Percentiles rank a stretch among this genome's conserved stretches.
Evolutionary conservation across 768 basidiomycete genomes (phyloP).

Genomic region (Rubroboletus satanas): DNA sequence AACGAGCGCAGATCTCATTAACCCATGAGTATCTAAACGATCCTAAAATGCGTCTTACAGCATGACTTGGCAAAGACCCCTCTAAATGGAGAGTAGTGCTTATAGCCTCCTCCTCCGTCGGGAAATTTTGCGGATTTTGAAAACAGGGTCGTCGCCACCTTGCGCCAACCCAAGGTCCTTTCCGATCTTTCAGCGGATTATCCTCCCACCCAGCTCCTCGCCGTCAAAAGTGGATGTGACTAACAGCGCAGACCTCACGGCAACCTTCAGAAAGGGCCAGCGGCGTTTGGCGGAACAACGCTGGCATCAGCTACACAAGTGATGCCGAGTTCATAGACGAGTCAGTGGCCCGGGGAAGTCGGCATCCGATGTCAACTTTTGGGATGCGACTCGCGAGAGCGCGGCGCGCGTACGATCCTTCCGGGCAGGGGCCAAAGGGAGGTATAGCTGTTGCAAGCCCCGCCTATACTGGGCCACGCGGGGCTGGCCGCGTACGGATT

Average conservation of each 20-base stretch:
- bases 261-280: background rate
- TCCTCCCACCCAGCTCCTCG: background rate
- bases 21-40: background rate
- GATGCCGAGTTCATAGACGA: background rate
- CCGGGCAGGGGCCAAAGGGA: background rate
- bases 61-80: background rate
- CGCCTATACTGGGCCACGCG: background rate
- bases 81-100: background rate
- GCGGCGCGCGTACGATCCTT: background rate
- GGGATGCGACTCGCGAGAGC: background rate
- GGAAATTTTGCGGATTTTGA: conserved; percentile 12
- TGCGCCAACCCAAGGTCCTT: conserved; percentile 34
- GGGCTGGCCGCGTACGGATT: background rate
- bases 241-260: background rate
- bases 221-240: background rate
- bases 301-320: background rate
- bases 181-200: background rate
- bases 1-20: background rate
- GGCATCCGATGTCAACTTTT: background rate
- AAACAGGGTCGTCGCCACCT: conserved; percentile 37
- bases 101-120: background rate
- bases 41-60: background rate
- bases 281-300: background rate
- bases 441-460: background rate
- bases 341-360: background rate